Conservation (phyloP, 768 basidiomycete genomes). For the Suillus weaverae region DNA sequence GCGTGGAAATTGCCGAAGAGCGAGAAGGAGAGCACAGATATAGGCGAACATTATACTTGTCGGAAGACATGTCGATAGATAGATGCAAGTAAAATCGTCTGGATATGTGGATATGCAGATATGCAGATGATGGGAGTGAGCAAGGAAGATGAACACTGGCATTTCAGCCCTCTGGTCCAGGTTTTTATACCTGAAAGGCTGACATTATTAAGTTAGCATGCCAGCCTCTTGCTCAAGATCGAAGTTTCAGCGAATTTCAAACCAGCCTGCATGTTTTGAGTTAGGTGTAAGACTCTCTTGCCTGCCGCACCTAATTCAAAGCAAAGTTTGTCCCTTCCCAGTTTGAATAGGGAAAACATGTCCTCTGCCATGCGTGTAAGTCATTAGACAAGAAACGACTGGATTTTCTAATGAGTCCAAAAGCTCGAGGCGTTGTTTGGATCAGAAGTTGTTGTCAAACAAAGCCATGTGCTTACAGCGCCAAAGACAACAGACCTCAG, state of each 20-base stretch:
- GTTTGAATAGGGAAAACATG: background rate
- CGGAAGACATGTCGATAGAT: background rate
- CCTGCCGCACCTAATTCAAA: background rate
- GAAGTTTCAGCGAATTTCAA: background rate
- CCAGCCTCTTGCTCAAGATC: background rate
- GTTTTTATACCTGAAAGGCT: background rate
- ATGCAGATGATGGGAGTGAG: background rate
- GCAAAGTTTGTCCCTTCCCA: background rate
- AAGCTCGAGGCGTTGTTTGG: conserved; percentile 1
- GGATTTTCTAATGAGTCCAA: background rate
- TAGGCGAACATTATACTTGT: background rate
- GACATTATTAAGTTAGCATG: background rate
- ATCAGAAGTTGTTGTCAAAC: background rate
- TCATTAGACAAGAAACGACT: background rate
- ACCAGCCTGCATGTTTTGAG: background rate
- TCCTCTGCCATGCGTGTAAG: background rate
- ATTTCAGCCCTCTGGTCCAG: background rate
- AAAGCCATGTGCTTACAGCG: background rate
- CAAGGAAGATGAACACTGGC: background rate
- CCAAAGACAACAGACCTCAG: background rate
- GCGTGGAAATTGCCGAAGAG: background rate
- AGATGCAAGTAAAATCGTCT: background rate
- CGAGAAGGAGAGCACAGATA: background rate
- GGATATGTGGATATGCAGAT: background rate
- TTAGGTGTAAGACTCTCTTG: no score